Evolutionary conservation across 805 yeast species (phyloP), one percentile per base, ranked within the genome.

Genomic region (Brettanomyces sp.): DNA sequence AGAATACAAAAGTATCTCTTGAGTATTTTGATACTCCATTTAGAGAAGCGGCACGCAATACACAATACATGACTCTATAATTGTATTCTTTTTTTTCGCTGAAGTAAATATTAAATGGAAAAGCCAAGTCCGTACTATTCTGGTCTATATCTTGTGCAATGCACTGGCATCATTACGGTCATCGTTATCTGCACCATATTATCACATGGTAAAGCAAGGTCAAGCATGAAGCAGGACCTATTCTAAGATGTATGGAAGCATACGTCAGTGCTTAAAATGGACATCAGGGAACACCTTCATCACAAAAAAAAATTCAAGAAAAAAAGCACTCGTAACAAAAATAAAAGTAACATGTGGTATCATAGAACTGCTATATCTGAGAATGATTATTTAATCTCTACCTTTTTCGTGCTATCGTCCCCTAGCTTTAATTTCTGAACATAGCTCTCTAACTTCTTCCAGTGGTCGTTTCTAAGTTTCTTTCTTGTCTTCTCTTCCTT

Each of bases 401-500:
- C 52, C 91, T 90, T 77, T 82, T 45, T 48, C 4, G 52, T 38
- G 21, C 48, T 51, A 22, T 52, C 54, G 22, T 58, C 60, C n/a
- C 65, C 64, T 12, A 50, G 38, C 44, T 58, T 58, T 44, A 58
- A 49, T 37, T 53, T 54, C 46, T 66, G 52, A 24, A 82, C 90
- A 48, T 74, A 79, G 36, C 70, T 73, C 56, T 85, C 88, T 45
- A 85, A 70, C 53, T 74, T 71, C 52, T 71, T 74, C 95, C 95
- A 85, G 47, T 81, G 84, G 52, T 77, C 79, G 53, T 74, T 76
- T 52, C 86, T 73, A 35, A 80, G 73, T 37, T 70, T 68, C 53
- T 79, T 81, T 46, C 84, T 72, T 53, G 76, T 76, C 53, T 76
- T 76, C 59, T 83, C 86, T 53, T 83, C 89, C 56, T 80, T 85